Evolutionary conservation across 768 basidiomycete genomes (phyloP), one percentile per base, ranked within the genome.

Genomic region (Gloeostereum incarnatum): DNA sequence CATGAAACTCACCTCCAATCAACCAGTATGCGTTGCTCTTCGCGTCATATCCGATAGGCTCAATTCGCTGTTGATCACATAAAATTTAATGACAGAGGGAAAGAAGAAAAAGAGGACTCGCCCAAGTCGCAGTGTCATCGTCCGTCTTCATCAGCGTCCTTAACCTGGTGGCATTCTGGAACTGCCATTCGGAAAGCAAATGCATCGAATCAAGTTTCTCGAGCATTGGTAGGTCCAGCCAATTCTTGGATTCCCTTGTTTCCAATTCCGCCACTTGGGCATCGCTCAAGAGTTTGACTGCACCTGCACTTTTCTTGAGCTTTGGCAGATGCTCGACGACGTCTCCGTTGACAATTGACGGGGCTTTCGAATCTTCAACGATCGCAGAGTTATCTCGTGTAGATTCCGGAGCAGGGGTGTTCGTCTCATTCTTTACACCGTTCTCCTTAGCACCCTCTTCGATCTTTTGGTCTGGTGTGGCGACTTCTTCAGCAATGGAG

Each of bases 11-110:
- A 83, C 83, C 69, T 30, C 89, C 88, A 45, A 92, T 84, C 17
- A 89, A 57, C 87, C 87, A 90, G 52, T 89, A 91, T 0, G 81
- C 78, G 53, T 89, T 88, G 5, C 62, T 65, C 51, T 80, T 79
- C 27, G 72, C 70, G 49, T 91, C 89, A 46, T 84, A 88, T 5
- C 89, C 89, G 43, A 91, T 73, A 6, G 89, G 88, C 49, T 89
- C 84, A 39, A 83, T 76, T 18, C 89, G 81, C 89, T 92, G 40
- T 20, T 6, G 19, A 7, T 4, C 13, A 27, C 14, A 32, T 30
- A 3, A 11, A 31, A 18, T 6, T 9, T 16, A 44, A 6, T 27
- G 38, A 32, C 36, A 36, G 35, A 32, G 18, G 4, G 29, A 36
- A 41, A 42, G 21, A 38, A 25, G 25, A 21, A 37, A 38, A 38